Base-by-base conservation (phyloP, 768 basidiomycete species). In the Podaxis sp. region DNA sequence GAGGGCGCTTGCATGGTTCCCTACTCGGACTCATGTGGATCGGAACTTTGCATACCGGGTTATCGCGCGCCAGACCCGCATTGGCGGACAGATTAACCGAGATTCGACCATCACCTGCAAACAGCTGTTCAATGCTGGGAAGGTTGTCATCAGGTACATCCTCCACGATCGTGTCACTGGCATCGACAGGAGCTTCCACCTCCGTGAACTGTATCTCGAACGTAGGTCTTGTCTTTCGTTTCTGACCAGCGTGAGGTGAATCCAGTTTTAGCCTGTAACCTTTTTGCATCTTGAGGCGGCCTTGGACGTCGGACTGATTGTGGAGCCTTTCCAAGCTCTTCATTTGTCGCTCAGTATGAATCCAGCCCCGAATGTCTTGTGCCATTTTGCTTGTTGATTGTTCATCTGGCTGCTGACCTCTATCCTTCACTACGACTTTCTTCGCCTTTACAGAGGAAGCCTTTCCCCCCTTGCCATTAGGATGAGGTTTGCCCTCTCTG, bases 401-500 rank as follows among this genome's bases (percentile, higher is more conserved):
- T 64, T 19, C 28, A 46, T 69, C 60, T 67, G 68, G 12, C 65
- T 51, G 4, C 38, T 65, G 30, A 63, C 67, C 3, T 28, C 54
- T 52, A 62, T n/a, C 57, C 66, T 63, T 26, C 36, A 17, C 33
- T 38, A 28, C 5, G 15, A 28, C 8, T 46, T 26, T 51, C 19
- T 58, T 57, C 44, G 51, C 60, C 46, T 68, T 64, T 5, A 19
- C 59, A 30, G 59, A 61, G 40, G 56, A 7, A 33, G 26, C 49
- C 33, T 55, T 24, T 19, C 86, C 57, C 82, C 85, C 13, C 24
- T 52, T 28, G 4, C n/a, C 15, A 8, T 15, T n/a, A 2, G 52
- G 52, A 36, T 28, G 38, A n/a, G 72, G 66, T 12, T 89, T 68
- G 1, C 92, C 92, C 24, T 93, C 88, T 40, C 86, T 83, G 68